Conservation (phyloP, 345 rosid genomes). For the Eucalyptus lansdowneana region DNA sequence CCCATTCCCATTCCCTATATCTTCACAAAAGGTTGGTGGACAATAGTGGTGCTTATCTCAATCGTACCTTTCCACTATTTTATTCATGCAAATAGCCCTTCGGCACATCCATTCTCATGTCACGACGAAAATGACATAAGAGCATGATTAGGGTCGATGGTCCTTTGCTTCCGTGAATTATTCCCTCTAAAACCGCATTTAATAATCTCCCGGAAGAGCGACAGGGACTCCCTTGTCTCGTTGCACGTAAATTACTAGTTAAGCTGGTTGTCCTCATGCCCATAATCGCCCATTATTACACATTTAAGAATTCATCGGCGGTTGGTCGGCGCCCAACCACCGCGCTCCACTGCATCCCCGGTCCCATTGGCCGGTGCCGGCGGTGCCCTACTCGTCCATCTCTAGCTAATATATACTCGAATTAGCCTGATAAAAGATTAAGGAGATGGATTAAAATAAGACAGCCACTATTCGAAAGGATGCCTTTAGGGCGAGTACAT, state of each 20-base stretch:
- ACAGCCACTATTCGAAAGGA: background rate
- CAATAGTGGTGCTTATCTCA: background rate
- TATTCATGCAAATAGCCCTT: background rate
- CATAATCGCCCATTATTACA: conserved; percentile 24
- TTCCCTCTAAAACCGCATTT: background rate
- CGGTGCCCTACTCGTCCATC: background rate
- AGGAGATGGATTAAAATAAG: background rate
- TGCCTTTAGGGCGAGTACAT: background rate
- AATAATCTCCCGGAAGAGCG: background rate
- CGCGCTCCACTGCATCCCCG: background rate
- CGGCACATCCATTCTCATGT: background rate
- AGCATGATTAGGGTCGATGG: background rate
- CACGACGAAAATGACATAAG: background rate
- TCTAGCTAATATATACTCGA: background rate
- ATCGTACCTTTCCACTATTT: background rate
- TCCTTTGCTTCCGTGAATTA: background rate
- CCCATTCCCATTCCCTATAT: background rate
- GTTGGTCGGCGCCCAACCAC: conserved; percentile 39
- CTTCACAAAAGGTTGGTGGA: background rate
- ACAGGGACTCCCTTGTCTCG: background rate
- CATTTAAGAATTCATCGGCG: conserved; percentile 6
- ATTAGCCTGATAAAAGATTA: background rate
- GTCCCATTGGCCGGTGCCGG: conserved; percentile 41
- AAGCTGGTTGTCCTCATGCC: conserved; percentile 17
- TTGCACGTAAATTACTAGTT: conserved; percentile 6